Base-by-base conservation (phyloP, 2,329 filamentous ascomycete species). In the Gliomastix tumulicola region DNA sequence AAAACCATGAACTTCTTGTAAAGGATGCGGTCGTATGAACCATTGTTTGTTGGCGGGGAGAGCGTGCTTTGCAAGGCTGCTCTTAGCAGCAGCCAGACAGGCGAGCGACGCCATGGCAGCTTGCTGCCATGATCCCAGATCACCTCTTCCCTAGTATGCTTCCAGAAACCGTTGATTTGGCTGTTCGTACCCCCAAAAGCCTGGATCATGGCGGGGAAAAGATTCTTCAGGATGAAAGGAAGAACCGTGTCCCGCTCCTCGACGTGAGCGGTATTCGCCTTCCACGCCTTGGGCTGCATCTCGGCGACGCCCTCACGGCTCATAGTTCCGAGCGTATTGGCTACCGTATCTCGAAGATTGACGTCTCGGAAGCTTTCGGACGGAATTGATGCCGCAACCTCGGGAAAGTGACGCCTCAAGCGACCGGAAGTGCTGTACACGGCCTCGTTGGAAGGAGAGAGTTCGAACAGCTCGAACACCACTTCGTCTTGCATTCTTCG, bases 71-170 rank as follows among this genome's bases (percentile, higher is more conserved):
- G 70, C 4, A 74, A 39, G 0, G 58, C 46, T 2, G 75, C 70
- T 3, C 72, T 66, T 4, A 78, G 32, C 0, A 77, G 49, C 1
- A 79, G 52, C 71, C 72, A 80, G 1, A 68, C 42, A 1, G 72
- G 55, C 12, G 71, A 75, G 30, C 66, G 51, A 16, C 67, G 55
- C 71, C 41, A 39, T 5, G 38, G 36, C 13, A 37, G 23, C 27
- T 18, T 32, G 30, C 22, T 12, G 3, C 32, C 32, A 4, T 32
- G 30, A 5, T 46, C 37, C 56, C 59, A 75, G 5, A 71, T 37
- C 1, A 76, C 62, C 16, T 79, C 74, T 27, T 79, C 73, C 3
- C 71, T 65, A 1, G 68, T 71, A 21, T 68, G 57, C 40, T 79
- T 80, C 30, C 43, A 54, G n/a, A 79, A 57, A 2, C 54, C 50